phyloP scores from a whole-genome alignment of 2,329 filamentous ascomycete species.

The Stemphylium beticola region DNA sequence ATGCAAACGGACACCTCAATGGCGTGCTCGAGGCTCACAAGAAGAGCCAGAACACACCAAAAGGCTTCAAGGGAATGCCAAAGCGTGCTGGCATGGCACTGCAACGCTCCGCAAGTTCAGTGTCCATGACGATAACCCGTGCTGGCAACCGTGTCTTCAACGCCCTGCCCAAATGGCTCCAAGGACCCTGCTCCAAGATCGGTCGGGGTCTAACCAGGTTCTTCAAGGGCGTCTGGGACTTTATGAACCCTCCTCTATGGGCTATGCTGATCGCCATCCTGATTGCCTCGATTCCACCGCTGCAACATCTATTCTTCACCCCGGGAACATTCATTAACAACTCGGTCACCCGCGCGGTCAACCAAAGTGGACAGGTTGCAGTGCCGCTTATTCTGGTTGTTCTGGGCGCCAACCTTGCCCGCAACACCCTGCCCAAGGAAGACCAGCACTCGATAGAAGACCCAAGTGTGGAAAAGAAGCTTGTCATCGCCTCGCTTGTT shows the following conservation, averaged over 20 bases:
- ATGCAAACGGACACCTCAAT: constrained; percentile 41
- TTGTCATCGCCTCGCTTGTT: constrained; percentile 84
- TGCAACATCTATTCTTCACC: constrained; percentile 87
- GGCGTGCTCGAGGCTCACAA: constrained; percentile 42
- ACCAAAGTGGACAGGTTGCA: constrained; percentile 85
- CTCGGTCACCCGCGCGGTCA: constrained; percentile 86
- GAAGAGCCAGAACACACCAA: constrained; percentile 32
- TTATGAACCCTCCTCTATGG: constrained; percentile 99
- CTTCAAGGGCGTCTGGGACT: constrained; percentile 76
- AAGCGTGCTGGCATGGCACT: constrained; percentile 35
- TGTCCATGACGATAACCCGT: constrained; percentile 37
- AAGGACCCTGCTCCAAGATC: constrained; percentile 56
- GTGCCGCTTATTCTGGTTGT: constrained; percentile 96
- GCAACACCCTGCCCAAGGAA: constrained; percentile 80
- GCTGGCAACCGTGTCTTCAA: constrained; percentile 52
- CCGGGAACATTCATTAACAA: constrained; percentile 90
- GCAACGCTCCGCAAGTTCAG: constrained; percentile 27
- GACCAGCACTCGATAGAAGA: constrained; percentile 73
- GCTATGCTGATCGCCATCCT: constrained; percentile 92
- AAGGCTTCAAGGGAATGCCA: constrained; percentile 43
- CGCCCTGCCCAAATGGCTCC: constrained; percentile 59
- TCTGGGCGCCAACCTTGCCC: constrained; percentile 89
- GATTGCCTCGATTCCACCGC: constrained; percentile 81
- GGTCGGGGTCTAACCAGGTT: constrained; percentile 58
- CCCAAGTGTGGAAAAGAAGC: constrained; percentile 69